A percentile compares a stretch with the other conserved stretches of the same genome.
Evolutionary conservation across 805 yeast genomes (phyloP).

Genomic region (Kuraishia ogatae): DNA sequence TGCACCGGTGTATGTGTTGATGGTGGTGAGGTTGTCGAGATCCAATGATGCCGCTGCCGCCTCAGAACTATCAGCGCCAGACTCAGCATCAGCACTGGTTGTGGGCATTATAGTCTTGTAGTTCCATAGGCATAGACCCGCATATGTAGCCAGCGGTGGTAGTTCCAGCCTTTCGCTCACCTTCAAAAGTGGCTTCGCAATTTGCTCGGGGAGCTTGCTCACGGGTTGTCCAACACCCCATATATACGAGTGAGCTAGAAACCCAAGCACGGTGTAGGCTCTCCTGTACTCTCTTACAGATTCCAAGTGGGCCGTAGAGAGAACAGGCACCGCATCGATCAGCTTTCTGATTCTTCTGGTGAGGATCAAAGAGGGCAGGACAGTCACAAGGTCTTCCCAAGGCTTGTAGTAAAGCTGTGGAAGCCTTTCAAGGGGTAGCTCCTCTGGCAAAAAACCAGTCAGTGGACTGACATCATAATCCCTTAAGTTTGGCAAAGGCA

Average conservation of each 20-base stretch:
- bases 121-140: constrained; percentile 86
- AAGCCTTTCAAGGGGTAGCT: constrained; percentile 50
- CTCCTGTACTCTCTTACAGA: constrained; percentile 53
- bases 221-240: constrained; percentile 69
- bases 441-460: constrained; percentile 75
- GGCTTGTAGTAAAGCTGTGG: constrained; percentile 56
- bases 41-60: constrained; percentile 30
- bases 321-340: constrained; percentile 58
- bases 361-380: constrained; percentile 66
- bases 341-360: constrained; percentile 50
- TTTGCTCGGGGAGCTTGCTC: constrained; percentile 53
- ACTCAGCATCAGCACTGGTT: constrained; percentile 13
- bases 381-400: constrained; percentile 67
- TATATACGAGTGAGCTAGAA: constrained; percentile 79
- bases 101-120: constrained; percentile 53
- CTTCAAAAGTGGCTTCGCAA: constrained; percentile 63
- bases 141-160: constrained; percentile 85
- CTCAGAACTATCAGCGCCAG: not conserved
- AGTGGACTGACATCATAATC: constrained; percentile 63
- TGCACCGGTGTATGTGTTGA: constrained; percentile 82
- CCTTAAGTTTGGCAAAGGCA: constrained; percentile 37
- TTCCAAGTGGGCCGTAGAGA: constrained; percentile 38
- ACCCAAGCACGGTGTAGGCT: constrained; percentile 74
- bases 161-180: constrained; percentile 54
- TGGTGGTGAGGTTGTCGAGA: constrained; percentile 65